A percentile compares a stretch with the other conserved stretches of the same genome.
Conservation (phyloP, 1,284 basidiomycete species). For the Sporisorium reilianum region DNA sequence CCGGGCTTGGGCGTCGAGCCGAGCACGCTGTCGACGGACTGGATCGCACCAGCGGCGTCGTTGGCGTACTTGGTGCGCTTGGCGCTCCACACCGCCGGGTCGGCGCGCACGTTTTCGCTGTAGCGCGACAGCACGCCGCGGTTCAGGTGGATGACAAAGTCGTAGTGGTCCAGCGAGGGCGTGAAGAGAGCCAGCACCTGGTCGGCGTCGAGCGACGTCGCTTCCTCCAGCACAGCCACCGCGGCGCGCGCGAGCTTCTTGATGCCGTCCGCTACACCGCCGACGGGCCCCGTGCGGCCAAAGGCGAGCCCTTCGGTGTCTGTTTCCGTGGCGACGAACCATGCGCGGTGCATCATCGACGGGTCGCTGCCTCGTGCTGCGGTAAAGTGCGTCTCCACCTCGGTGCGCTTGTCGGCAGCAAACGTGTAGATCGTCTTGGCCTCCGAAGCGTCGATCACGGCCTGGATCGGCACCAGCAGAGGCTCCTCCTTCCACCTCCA, state of each 20-base stretch:
- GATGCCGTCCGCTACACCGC: slow-evolving; percentile 59
- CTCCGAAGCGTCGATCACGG: slow-evolving; percentile 62
- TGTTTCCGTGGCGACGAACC: slow-evolving; percentile 84
- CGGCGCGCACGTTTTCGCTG: slow-evolving; percentile 70
- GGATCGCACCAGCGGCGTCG: slow-evolving; percentile 49
- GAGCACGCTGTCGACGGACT: slow-evolving; percentile 54
- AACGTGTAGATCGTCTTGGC: slow-evolving; percentile 64
- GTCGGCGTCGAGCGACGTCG: slow-evolving; percentile 45
- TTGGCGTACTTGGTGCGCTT: slow-evolving; percentile 73
- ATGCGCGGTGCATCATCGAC: slow-evolving; percentile 74
- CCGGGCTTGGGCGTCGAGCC: slow-evolving; percentile 50
- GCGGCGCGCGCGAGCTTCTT: slow-evolving; percentile 56
- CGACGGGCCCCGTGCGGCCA: slow-evolving; percentile 71
- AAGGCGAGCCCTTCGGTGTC: slow-evolving; percentile 82
- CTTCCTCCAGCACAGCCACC: slow-evolving; percentile 40
- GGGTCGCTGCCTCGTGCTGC: slow-evolving; percentile 68
- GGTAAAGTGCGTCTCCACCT: slow-evolving; percentile 74
- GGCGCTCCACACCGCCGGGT: slow-evolving; percentile 48
- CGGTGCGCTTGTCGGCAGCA: slow-evolving; percentile 73
- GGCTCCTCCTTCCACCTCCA: slow-evolving; percentile 81
- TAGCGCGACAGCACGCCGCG: slow-evolving; percentile 79
- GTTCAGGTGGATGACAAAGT: slow-evolving; percentile 84
- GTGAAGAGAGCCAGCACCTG: slow-evolving; percentile 79
- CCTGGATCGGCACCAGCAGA: slow-evolving; percentile 72
- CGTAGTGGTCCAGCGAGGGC: slow-evolving; percentile 86